Evolutionary conservation across 2,329 filamentous ascomycete genomes (phyloP), one percentile per base, ranked within the genome.

Genomic region (Phoma sp.): DNA sequence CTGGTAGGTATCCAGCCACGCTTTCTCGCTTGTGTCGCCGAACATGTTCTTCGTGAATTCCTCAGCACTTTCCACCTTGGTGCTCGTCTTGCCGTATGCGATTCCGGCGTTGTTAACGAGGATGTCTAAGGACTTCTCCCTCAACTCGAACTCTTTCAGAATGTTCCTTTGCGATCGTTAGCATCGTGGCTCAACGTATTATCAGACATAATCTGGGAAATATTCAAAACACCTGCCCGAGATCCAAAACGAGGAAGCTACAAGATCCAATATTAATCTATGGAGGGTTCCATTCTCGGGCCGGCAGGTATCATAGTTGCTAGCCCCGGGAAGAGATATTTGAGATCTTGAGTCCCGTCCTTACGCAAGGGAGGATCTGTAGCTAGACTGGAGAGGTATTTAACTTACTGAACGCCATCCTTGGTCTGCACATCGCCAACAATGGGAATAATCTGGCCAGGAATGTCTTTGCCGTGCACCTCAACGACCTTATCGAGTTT

Each of bases 21-120:
- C 77, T 28, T 79, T 72, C 53, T 78, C 77, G 10, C 74, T 67
- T 2, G 76, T 73, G 29, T 76, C 71, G 11, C 79, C 78, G 56
- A 81, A 77, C 12, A 80, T 68, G 42, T 79, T 77, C 49, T 76
- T 72, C 47, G 75, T 74, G 50, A 80, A 64, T 32, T 77, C 75
- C 48, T 80, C 75, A n/a, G 78, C 75, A 11, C 68, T 66, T 12
- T 68, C 74, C 18, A 75, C 76, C 59, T 76, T 59, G 61, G 72
- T 72, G 61, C 65, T 56, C 7, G 66, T 67, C 53, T 77, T 78
- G 7, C 61, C 66, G 14, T 72, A 68, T 14, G 74, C 74, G 40
- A 81, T 78, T 2, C 79, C 79, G 7, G 79, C 78, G 53, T 81
- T 81, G 68, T 80, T 80, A 60, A 80, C 70, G 3, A 81, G 74